Evolutionary conservation across 164 flowering plant genomes (phyloP), one percentile per base, ranked within the genome.

Genomic region (Magnolia changhungtana): DNA sequence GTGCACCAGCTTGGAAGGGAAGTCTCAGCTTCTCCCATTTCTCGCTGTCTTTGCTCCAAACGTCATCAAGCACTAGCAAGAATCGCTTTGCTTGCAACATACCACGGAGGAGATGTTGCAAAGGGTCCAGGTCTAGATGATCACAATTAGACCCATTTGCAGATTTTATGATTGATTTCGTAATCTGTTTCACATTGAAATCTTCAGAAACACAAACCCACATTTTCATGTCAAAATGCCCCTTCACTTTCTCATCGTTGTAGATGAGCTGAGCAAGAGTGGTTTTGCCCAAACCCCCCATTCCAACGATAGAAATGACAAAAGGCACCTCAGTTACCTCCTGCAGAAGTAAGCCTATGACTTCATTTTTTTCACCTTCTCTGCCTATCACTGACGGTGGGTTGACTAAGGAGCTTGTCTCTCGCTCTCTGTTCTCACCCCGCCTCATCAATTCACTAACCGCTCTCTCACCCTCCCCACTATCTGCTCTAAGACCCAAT

Each of bases 181-280:
- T 20, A n/a, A 74, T 58, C 1, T 31, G 64, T 65, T 7, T 49
- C 18, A 45, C 27, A 49, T 65, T 9, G 64, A 74, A 63, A 74
- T 65, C 76, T 8, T 67, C 66, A 8, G 76, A 49, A 3, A 49
- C 61, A 45, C 16, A 74, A 16, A 74, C 76, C 76, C 76, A 74
- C 31, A 65, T 14, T 64, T 61, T 18, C 18, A 8, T 19, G 21
- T 21, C 18, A 16, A 74, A 74, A 14, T 73, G 75, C 8, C n/a
- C 19, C 2, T 0, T 3, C 16, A 31, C 37, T 31, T 31, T 1
- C 37, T 31, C 4, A 8, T 65, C 70, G 50, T 65, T 74, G 76
- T 31, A 74, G 16, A 21, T 9, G 7, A 58, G 29, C 20, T 74
- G 70, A 64, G 58, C 59, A 7, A 74, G 29, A 49, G 70, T 71